A percentile compares a stretch with the other conserved stretches of the same genome.
Evolutionary conservation across 345 rosid species (phyloP).

Genomic region (Gossypium australe): DNA sequence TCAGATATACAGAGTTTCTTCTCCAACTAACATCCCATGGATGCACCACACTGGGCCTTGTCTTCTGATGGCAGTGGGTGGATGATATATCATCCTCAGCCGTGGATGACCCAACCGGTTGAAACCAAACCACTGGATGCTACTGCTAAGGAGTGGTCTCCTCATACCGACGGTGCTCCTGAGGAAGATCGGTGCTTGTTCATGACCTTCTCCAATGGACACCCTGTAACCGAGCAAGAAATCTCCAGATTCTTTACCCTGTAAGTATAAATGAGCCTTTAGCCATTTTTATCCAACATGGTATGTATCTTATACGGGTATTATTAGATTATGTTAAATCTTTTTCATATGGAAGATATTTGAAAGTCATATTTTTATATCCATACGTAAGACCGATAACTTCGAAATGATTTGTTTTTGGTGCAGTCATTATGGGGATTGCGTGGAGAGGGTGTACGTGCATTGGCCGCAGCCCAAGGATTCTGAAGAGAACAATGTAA

Average conservation of each 20-base stretch:
- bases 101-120: too few species aligned
- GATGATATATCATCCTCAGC: too few species aligned
- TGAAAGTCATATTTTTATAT: too few species aligned
- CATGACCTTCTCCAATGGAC: constrained; percentile 1
- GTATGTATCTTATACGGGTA: too few species aligned
- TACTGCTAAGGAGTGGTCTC: not conserved
- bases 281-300: too few species aligned
- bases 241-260: not conserved
- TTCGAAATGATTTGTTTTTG: not conserved
- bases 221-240: not conserved
- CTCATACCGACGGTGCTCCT: not conserved
- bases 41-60: not conserved
- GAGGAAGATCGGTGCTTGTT: constrained; percentile 1
- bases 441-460: constrained; percentile 35
- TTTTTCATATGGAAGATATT: too few species aligned
- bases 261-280: not conserved
- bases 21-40: not conserved
- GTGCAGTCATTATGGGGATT: constrained; percentile 23
- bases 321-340: too few species aligned
- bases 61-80: not conserved
- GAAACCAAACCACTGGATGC: not conserved
- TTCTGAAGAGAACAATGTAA: not conserved
- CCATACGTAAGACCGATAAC: too few species aligned
- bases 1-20: not conserved
- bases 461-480: constrained; percentile 21